Evolutionary conservation across 352 stramenopile species (phyloP), one percentile per base, ranked within the genome.

Genomic region (Phytophthora citrophthora): DNA sequence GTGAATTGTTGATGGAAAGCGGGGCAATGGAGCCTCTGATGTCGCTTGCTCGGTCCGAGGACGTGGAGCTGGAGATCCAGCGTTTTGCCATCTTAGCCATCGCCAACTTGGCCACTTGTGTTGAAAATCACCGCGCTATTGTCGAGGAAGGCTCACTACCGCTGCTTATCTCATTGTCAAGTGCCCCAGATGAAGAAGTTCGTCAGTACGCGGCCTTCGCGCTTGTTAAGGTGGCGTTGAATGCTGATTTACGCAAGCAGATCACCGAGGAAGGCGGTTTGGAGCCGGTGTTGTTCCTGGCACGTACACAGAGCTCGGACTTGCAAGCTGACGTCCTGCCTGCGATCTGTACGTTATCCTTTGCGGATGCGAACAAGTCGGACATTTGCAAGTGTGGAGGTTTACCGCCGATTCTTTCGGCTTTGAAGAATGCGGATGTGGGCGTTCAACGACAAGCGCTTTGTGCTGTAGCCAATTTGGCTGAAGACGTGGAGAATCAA

Each of bases 21-120:
- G 96, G 95, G 1, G 90, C 87, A 4, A 95, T 99, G 66, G 95
- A 99, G 70, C 96, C 96, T 12, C 79, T 99, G 18, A 98, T 97
- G 80, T 97, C 93, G 1, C 81, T 99, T 7, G 90, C 94, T 16
- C 83, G 95, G 12, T 98, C 90, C 4, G 94, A 98, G 29, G 95
- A 98, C 43, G 88, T 98, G 15, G 94, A 99, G 67, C 71, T 98
- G 18, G 96, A 99, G 70, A 98, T 98, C 59, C 89, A 98, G 67
- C 88, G 95, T 15, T 97, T 97, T 50, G 74, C 90, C 2, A 97
- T 98, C 64, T 74, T 98, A 4, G 92, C 92, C 3, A 97, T 98
- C 45, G 94, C 94, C 1, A 99, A 99, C 75, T 64, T 99, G 26
- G 93, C 94, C n/a, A 93, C 94, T 10, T 97, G 83, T 38, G 90